Evolutionary conservation across 2,329 filamentous ascomycete genomes (phyloP), one percentile per base, ranked within the genome.

Genomic region (Graphilbum sp.): DNA sequence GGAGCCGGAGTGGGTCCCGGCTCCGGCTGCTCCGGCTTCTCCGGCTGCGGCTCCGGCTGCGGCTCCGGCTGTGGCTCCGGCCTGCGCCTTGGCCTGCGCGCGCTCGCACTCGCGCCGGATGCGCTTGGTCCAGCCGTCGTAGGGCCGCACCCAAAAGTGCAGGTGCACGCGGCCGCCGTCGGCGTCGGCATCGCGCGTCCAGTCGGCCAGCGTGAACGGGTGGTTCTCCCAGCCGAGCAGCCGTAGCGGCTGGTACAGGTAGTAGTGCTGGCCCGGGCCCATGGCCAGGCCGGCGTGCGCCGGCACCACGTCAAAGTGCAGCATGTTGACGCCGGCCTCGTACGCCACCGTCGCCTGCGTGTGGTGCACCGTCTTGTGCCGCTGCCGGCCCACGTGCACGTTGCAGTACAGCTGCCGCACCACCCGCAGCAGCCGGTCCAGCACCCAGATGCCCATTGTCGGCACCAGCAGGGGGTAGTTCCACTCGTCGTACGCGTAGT

Each of bases 151-250:
- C 24, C 31, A 38, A 16, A 43, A 43, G 9, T 18, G 25, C 18
- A 43, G 34, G 29, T 27, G 25, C 13, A 17, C 7, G 24, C 18
- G 13, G 19, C 13, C 36, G 30, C n/a, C 17, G 19, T 6, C 36
- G 1, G 17, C 34, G 2, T 24, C 18, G 2, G 3, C 10, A 2
- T 29, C 17, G 5, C 16, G 30, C 20, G 18, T 16, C 34, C 35
- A 42, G 27, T 24, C 7, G 0, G 62, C 61, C n/a, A 66, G 56
- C 0, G 64, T 66, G 34, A 67, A 67, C 0, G 64, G 64, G 25
- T 67, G 64, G 39, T 60, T 64, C 38, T 67, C 62, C 64, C 64
- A 67, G 36, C 55, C 56, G 1, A 52, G 49, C 11, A 48, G 37
- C 15, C 54, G 55, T 34, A 59, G 52, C 4, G 66, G 52, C 3